A percentile compares a stretch with the other conserved stretches of the same genome.
Conservation (phyloP, 78 protist species). For the Planoprotostelium fungivorum region DNA sequence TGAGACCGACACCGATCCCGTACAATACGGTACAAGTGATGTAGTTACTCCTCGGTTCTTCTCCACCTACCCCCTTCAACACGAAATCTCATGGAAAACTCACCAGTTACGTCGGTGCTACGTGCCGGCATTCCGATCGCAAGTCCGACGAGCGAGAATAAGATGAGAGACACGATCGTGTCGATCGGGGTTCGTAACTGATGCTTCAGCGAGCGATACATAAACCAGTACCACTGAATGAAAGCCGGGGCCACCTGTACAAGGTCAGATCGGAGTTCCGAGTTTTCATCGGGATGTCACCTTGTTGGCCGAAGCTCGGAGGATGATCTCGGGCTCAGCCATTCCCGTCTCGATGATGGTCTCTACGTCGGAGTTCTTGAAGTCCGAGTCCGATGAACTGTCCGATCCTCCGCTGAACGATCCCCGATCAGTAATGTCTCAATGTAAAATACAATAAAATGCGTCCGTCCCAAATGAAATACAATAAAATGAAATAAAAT, state of each 20-base stretch:
- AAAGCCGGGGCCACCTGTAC: neutral
- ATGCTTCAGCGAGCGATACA: neutral
- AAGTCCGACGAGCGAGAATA: neutral
- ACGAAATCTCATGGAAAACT: neutral
- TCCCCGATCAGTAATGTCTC: no score
- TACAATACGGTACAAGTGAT: neutral
- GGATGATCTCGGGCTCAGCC: neutral
- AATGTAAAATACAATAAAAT: no score
- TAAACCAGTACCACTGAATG: neutral
- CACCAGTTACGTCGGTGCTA: neutral
- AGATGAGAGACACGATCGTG: neutral
- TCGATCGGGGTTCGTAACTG: neutral
- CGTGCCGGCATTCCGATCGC: neutral
- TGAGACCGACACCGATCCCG: neutral
- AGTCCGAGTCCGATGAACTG: neutral
- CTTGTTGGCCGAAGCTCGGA: neutral
- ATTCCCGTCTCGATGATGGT: no score
- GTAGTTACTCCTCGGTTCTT: neutral
- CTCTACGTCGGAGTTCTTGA: neutral
- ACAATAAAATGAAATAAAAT: no score
- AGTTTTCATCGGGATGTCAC: neutral
- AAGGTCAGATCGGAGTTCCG: neutral
- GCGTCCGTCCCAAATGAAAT: no score
- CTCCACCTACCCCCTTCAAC: neutral
- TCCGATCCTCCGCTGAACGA: no score